phyloP scores from a whole-genome alignment of 2,329 filamentous ascomycete genomes.

The Gnomoniopsis sp. region DNA sequence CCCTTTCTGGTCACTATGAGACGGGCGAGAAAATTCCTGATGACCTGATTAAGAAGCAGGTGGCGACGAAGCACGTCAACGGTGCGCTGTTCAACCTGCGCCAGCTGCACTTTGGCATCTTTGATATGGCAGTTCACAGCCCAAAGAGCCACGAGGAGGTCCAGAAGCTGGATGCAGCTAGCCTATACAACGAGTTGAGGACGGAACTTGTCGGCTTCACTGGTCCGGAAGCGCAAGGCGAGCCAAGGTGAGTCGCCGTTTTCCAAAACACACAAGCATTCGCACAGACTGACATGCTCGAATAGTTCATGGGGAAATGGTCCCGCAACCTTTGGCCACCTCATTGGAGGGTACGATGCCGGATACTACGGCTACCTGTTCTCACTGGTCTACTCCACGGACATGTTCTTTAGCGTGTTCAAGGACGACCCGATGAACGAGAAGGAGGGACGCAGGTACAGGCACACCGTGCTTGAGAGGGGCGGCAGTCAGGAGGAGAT shows the following conservation, averaged over 20 bases:
- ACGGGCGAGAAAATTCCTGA: slow-evolving; percentile 69
- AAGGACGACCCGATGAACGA: slow-evolving; percentile 75
- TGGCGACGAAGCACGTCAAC: slow-evolving; percentile 78
- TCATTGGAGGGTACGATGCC: slow-evolving; percentile 81
- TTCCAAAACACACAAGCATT: neutral
- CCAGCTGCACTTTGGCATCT: slow-evolving; percentile 78
- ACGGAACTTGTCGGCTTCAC: slow-evolving; percentile 70
- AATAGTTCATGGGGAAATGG: slow-evolving; percentile 68
- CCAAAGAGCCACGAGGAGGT: slow-evolving; percentile 66
- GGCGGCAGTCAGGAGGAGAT: slow-evolving; percentile 80
- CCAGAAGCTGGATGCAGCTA: slow-evolving; percentile 62
- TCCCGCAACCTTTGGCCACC: slow-evolving; percentile 76
- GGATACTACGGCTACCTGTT: slow-evolving; percentile 77
- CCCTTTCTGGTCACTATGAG: slow-evolving; percentile 71
- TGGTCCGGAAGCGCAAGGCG: slow-evolving; percentile 65
- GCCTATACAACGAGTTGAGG: slow-evolving; percentile 69
- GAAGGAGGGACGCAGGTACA: slow-evolving; percentile 69
- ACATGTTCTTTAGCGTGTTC: slow-evolving; percentile 84
- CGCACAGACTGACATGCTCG: slow-evolving; percentile 24
- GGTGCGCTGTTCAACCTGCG: slow-evolving; percentile 74
- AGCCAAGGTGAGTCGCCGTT: slow-evolving; percentile 43
- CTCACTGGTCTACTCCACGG: slow-evolving; percentile 76
- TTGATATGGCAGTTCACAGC: slow-evolving; percentile 78
- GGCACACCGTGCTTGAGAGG: slow-evolving; percentile 73
- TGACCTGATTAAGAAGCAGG: slow-evolving; percentile 69